Percentiles rank a stretch among this genome's conserved stretches.
Conservation (phyloP, 1,139 yeast species). For the Suhomyces guaymorum region DNA sequence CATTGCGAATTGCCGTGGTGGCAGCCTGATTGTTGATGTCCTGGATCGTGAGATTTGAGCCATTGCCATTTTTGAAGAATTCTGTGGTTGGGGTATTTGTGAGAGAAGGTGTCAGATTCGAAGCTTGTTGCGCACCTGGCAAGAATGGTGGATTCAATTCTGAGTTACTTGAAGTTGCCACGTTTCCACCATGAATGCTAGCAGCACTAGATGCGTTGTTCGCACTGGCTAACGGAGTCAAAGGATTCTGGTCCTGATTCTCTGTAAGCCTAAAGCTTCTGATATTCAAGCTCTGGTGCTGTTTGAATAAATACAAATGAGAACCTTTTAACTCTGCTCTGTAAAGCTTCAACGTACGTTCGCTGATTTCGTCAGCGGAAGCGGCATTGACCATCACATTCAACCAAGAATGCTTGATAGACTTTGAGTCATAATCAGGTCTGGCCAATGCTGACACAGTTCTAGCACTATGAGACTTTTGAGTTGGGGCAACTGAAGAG, state of each 20-base stretch:
- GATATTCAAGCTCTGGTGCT: constrained; percentile 50
- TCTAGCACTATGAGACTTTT: constrained; percentile 6
- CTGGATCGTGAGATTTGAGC: constrained; percentile 19
- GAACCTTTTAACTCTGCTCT: constrained; percentile 71
- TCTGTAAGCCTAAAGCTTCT: constrained; percentile 39
- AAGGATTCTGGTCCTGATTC: constrained; percentile 4
- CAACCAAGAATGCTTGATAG: constrained; percentile 43
- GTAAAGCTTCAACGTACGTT: constrained; percentile 45
- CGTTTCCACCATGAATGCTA: no score
- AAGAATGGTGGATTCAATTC: constrained; percentile 10
- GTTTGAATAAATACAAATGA: constrained; percentile 54
- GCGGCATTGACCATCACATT: constrained; percentile 42
- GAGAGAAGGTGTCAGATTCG: constrained; percentile 8
- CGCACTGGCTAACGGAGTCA: neutral
- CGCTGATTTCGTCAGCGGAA: constrained; percentile 36
- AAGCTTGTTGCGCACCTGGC: constrained; percentile 8
- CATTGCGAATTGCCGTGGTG: constrained; percentile 9
- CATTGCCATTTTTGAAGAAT: constrained; percentile 18
- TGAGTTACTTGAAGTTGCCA: neutral
- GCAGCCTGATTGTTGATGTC: constrained; percentile 12
- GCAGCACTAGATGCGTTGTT: neutral
- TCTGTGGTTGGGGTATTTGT: constrained; percentile 15
- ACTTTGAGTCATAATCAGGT: constrained; percentile 36
- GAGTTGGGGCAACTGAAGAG: constrained; percentile 6
- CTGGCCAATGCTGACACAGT: constrained; percentile 26